Conservation (phyloP, 495 filamentous ascomycete genomes). For the Xylaria grammica region DNA sequence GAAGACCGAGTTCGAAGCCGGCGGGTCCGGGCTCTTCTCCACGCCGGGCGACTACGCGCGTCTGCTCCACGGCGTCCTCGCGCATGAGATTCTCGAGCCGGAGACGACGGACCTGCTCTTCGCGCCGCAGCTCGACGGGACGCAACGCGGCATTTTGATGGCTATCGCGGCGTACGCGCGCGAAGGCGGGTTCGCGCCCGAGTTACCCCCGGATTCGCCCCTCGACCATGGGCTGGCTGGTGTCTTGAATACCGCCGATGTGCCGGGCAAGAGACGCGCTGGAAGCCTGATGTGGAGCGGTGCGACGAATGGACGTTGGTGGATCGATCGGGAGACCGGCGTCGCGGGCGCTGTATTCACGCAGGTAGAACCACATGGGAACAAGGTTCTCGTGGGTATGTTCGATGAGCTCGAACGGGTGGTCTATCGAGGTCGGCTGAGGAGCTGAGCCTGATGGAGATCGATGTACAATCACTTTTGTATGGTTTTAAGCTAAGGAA, state of each 20-base stretch:
- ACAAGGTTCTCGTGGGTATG: neutral
- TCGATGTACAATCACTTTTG: too few relatives aligned
- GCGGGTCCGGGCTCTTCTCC: constrained; percentile 40
- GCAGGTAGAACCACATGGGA: constrained; percentile 25
- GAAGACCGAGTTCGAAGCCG: constrained; percentile 21
- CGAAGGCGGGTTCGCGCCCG: constrained; percentile 31
- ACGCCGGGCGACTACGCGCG: constrained; percentile 32
- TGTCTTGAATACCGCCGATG: constrained; percentile 33
- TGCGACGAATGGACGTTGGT: constrained; percentile 35
- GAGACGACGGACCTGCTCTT: constrained; percentile 39
- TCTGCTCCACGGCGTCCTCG: constrained; percentile 31
- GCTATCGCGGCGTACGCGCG: constrained; percentile 28
- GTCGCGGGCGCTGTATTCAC: constrained; percentile 37
- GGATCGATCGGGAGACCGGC: constrained; percentile 38
- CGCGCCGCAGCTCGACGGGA: constrained; percentile 31
- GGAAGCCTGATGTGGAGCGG: constrained; percentile 46
- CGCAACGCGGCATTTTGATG: constrained; percentile 26
- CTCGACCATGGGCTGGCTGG: constrained; percentile 44
- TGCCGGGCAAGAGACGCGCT: constrained; percentile 30
- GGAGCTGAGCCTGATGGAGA: too few relatives aligned
- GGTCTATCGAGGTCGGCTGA: neutral
- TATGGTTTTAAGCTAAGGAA: too few relatives aligned
- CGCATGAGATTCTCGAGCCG: constrained; percentile 32
- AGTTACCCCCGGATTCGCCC: constrained; percentile 18
- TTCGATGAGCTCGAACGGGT: neutral